phyloP scores from a whole-genome alignment of 2,329 filamentous ascomycete species.

The Ceratocystis lukuohia region DNA sequence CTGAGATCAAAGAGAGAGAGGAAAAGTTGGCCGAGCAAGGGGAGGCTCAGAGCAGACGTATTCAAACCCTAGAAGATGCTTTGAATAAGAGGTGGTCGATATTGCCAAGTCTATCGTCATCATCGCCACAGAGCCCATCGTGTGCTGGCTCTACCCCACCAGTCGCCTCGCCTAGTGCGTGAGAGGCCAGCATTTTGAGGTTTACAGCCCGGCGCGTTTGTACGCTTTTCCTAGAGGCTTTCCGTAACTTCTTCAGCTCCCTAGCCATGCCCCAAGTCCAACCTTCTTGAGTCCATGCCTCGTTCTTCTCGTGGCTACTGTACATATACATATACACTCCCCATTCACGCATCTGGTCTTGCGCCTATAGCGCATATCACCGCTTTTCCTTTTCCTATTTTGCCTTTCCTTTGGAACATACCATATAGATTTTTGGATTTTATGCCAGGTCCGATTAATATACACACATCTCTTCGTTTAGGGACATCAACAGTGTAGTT shows the following conservation, averaged over 20 bases:
- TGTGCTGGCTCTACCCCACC: not conserved
- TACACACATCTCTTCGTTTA: constrained; percentile 6
- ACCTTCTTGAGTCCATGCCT: not conserved
- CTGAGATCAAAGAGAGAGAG: constrained; percentile 37
- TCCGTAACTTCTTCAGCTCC: too few relatives aligned
- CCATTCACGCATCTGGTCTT: not conserved
- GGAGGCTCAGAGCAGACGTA: constrained; percentile 34
- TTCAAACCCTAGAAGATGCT: constrained; percentile 40
- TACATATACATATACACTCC: not conserved
- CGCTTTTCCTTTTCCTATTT: not conserved
- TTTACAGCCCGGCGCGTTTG: too few relatives aligned
- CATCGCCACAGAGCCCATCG: not conserved
- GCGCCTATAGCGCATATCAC: not conserved
- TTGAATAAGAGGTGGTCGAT: constrained; percentile 40
- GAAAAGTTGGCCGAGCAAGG: constrained; percentile 36
- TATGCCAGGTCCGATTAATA: not conserved
- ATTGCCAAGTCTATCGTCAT: constrained; percentile 27
- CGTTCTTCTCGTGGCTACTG: not conserved
- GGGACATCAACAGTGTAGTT: too few relatives aligned
- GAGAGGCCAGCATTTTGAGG: not conserved
- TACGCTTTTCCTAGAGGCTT: too few relatives aligned
- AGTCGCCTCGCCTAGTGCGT: not conserved
- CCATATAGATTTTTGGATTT: constrained; percentile 1
- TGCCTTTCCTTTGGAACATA: not conserved
- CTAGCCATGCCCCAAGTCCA: not conserved